Percentiles rank a stretch among this genome's conserved stretches.
These are phyloP conservation scores for Paramarasmius palmivorus DNA, from an alignment of 1,284 basidiomycete species.

Conservation along the genomic window DNA sequence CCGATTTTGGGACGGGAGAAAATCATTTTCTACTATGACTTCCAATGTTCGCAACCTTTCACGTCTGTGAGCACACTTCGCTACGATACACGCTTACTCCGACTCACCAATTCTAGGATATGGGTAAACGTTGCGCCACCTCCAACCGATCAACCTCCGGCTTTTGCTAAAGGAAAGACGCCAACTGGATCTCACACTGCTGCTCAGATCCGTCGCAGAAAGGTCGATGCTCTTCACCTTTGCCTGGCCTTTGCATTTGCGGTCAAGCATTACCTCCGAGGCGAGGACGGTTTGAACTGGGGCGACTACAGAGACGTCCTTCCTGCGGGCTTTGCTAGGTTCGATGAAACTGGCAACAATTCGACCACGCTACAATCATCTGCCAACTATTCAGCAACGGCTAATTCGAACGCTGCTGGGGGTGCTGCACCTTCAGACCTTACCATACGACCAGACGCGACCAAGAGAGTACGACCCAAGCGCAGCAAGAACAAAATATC, in stretches of 20 bases:
- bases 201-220: constrained; percentile 63
- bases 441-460: constrained; percentile 44
- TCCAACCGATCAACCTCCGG: constrained; percentile 45
- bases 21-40: constrained; percentile 70
- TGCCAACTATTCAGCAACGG: constrained; percentile 41
- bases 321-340: constrained; percentile 56
- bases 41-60: constrained; percentile 45
- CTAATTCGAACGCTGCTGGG: constrained; percentile 27
- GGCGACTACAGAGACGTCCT: constrained; percentile 67
- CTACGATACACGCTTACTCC: constrained; percentile 41
- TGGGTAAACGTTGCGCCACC: constrained; percentile 82
- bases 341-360: constrained; percentile 40
- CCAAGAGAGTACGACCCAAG: constrained; percentile 67
- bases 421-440: constrained; percentile 36
- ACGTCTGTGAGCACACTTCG: background rate
- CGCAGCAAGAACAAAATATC: constrained; percentile 57
- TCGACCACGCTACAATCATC: constrained; percentile 31
- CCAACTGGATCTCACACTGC: constrained; percentile 47
- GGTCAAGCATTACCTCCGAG: constrained; percentile 78
- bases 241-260: constrained; percentile 69
- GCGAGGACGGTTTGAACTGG: constrained; percentile 69
- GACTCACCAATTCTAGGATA: constrained; percentile 47
- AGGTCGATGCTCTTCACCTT: constrained; percentile 71
- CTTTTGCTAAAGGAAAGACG: constrained; percentile 49
- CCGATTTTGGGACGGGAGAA: constrained; percentile 84